Evolutionary conservation across 2,329 filamentous ascomycete species (phyloP), one percentile per base, ranked within the genome.

Genomic region (Hypoxylon sp.): DNA sequence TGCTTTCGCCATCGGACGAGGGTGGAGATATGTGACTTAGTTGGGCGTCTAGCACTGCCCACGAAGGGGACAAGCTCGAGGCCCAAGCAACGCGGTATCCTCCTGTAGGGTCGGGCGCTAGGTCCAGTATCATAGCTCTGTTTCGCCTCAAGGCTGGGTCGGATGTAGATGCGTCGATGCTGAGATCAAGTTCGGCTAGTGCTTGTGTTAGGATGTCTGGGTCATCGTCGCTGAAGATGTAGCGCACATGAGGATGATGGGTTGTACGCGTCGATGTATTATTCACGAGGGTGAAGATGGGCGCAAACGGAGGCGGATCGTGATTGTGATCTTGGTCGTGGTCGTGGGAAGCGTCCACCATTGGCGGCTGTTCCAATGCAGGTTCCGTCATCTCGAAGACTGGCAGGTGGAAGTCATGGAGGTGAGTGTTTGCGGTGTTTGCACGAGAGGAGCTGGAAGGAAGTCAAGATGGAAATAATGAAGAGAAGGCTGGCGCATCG

Each of bases 201-300:
- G 92, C 90, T 40, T 89, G 86, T 1, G 92, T 92, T 40, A 97
- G 84, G 49, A 92, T 83, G 51, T 95, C 92, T 1, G 90, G 88
- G 77, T 98, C 94, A 80, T 98, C 96, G 80, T 98, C 95, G 74
- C 89, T 89, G 83, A 99, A 98, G 76, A 98, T 88, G 82, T 98
- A 98, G 82, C 95, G 94, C 1, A 97, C 90, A 59, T 89, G 90
- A 1, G 95, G 96, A 78, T 98, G 95, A 75, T 93, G 86, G 69
- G 93, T 92, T 50, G 92, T 88, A 74, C 89, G 87, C 7, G 88
- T 90, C n/a, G 89, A 87, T 10, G 86, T 82, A 79, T 97, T 94
- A 77, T 93, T 90, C 71, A 98, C 85, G 46, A 98, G 85, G 0
- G 93, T 92, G 83, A 97, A 98, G 83, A 97, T 91, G 2, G 94